phyloP scores from a whole-genome alignment of 2,329 filamentous ascomycete genomes.

The Colletotrichum agaves region DNA sequence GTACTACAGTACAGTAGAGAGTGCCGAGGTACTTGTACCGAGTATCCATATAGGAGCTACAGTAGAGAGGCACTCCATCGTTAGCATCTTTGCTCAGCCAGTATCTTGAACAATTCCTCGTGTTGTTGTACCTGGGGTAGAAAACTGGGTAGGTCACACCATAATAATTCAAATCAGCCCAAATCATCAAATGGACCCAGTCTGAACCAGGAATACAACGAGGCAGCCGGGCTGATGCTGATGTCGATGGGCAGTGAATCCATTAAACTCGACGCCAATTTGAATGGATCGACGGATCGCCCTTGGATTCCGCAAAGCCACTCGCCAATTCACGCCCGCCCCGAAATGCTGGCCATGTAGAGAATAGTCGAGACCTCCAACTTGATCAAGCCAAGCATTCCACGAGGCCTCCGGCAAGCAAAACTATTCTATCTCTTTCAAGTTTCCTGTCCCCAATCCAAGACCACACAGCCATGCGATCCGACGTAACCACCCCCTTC shows the following conservation, averaged over 20 bases:
- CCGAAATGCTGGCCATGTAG: conserved; percentile 3
- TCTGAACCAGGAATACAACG: conserved; percentile 1
- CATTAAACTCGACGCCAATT: neutral
- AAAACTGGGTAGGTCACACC: neutral
- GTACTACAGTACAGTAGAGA: too few relatives aligned
- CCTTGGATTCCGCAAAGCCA: conserved; percentile 23
- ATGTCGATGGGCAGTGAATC: neutral
- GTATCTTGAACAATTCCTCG: neutral
- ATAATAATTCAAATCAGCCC: conserved; percentile 2
- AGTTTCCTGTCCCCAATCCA: conserved; percentile 8
- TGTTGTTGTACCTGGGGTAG: neutral
- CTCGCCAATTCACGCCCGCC: neutral
- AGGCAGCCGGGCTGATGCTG: neutral
- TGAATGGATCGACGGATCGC: conserved; percentile 16
- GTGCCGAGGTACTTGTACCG: too few relatives aligned
- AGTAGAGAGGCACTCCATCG: too few relatives aligned
- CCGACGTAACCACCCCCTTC: conserved; percentile 9
- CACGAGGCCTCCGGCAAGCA: conserved; percentile 31
- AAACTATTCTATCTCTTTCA: conserved; percentile 9
- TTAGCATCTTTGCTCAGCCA: neutral
- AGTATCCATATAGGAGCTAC: too few relatives aligned
- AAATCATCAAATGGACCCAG: neutral
- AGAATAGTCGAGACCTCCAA: neutral
- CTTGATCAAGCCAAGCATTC: conserved; percentile 29
- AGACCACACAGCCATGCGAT: conserved; percentile 11